phyloP scores from a whole-genome alignment of 805 yeast genomes.

The Candida broadrunensis region DNA sequence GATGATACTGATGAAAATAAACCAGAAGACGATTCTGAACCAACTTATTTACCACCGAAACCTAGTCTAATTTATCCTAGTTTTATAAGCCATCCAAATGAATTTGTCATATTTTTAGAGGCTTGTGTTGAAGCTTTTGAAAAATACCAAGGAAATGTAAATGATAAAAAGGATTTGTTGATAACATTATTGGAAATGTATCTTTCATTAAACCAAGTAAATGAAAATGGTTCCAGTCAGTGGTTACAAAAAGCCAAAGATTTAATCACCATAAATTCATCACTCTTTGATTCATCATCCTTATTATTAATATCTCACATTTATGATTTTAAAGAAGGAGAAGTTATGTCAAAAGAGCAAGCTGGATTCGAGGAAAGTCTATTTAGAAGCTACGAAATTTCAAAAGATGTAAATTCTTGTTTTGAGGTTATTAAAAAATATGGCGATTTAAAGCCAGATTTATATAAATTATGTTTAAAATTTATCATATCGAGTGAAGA shows the following conservation, averaged over 20 bases:
- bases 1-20: conserved; percentile 3
- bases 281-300: conserved; percentile 52
- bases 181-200: conserved; percentile 84
- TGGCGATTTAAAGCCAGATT: conserved; percentile 60
- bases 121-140: conserved; percentile 83
- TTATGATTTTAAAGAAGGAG: conserved; percentile 52
- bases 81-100: conserved; percentile 80
- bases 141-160: conserved; percentile 63
- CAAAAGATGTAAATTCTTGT: conserved; percentile 57
- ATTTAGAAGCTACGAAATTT: conserved; percentile 62
- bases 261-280: conserved; percentile 46
- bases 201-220: conserved; percentile 45
- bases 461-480: conserved; percentile 63
- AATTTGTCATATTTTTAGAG: conserved; percentile 88
- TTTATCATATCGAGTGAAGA: conserved; percentile 57
- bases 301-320: conserved; percentile 57
- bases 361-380: conserved; percentile 55
- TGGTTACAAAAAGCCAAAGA: conserved; percentile 69
- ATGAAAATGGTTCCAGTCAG: conserved; percentile 17
- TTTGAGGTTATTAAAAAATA: conserved; percentile 54
- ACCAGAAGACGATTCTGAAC: conserved; percentile 21
- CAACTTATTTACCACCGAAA: conserved; percentile 87
- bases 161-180: conserved; percentile 70
- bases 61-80: conserved; percentile 86
- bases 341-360: conserved; percentile 35